These are phyloP conservation scores for Spathaspora jeffriesii DNA, from an alignment of 1,139 yeast genomes.

Conservation along the genomic window DNA sequence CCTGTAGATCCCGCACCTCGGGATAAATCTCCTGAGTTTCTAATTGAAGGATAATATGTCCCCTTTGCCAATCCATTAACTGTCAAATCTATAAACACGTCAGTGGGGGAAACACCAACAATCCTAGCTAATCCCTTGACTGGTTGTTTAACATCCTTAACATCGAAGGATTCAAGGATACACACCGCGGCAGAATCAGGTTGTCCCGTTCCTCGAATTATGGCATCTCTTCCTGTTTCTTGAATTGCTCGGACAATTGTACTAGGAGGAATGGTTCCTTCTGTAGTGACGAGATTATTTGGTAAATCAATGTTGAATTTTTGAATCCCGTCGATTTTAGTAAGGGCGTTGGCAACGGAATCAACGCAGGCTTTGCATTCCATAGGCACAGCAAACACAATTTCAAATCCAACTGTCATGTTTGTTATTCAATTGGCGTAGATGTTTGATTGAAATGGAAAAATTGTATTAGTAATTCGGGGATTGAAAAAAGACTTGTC, in stretches of 20 bases:
- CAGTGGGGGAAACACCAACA: conserved; percentile 59
- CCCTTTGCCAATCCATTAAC: conserved; percentile 70
- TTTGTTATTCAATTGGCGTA: no score
- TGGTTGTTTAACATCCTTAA: conserved; percentile 50
- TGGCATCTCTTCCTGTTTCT: conserved; percentile 80
- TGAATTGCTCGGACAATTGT: conserved; percentile 65
- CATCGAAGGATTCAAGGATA: conserved; percentile 73
- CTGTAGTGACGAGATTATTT: conserved; percentile 60
- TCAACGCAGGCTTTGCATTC: conserved; percentile 72
- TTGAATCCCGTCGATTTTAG: conserved; percentile 45
- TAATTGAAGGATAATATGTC: conserved; percentile 66
- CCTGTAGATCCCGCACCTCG: conserved; percentile 77
- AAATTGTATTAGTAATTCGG: conserved; percentile 5
- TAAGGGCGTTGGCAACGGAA: conserved; percentile 55
- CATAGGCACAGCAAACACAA: conserved; percentile 79
- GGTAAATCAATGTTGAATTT: conserved; percentile 53
- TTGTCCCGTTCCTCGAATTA: conserved; percentile 87
- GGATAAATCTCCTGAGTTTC: conserved; percentile 75
- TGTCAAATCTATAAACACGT: conserved; percentile 73
- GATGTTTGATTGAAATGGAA: background rate
- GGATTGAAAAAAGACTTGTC: background rate
- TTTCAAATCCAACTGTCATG: conserved; percentile 34
- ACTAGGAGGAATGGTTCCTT: conserved; percentile 72
- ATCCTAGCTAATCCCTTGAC: conserved; percentile 89
- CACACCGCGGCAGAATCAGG: conserved; percentile 93